A percentile compares a stretch with the other conserved stretches of the same genome.
Evolutionary conservation across 306 rosid species (phyloP).

Genomic region (Glycine soja): DNA sequence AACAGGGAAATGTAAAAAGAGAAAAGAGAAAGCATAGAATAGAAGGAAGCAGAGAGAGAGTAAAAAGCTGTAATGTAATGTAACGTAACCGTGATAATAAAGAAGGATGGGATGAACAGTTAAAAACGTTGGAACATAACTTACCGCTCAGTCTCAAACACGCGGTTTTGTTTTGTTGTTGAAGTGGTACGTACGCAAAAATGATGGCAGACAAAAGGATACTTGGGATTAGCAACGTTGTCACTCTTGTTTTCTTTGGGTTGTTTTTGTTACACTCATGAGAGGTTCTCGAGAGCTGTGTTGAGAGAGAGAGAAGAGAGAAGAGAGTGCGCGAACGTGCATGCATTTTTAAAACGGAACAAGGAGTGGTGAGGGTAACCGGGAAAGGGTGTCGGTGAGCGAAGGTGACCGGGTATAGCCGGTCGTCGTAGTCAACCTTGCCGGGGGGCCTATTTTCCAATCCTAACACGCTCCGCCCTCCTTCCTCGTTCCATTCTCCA

Average conservation of each 20-base stretch:
- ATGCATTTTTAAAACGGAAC: conserved; percentile 42
- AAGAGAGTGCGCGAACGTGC: conserved; percentile 47
- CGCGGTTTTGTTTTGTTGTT: neutral
- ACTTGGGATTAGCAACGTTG: conserved; percentile 38
- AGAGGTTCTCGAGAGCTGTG: neutral
- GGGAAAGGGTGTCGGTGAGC: conserved; percentile 51
- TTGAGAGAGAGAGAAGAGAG: neutral
- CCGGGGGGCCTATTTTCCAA: neutral
- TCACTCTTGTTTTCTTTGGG: neutral
- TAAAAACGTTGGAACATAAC: conserved; percentile 7
- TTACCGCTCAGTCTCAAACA: neutral
- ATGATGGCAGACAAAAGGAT: conserved; percentile 26
- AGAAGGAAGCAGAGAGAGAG: neutral
- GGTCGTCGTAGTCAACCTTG: conserved; percentile 33
- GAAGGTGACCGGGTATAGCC: conserved; percentile 39
- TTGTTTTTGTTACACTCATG: neutral
- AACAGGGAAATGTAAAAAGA: neutral
- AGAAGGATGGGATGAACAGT: neutral
- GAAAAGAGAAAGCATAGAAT: neutral
- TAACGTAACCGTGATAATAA: conserved; percentile 6
- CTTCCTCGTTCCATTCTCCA: neutral
- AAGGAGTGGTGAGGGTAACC: neutral
- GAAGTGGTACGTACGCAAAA: conserved; percentile 30
- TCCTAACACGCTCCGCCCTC: neutral
- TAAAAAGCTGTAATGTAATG: conserved; percentile 17